These are phyloP conservation scores for Cutaneotrichosporon sp. DNA, from an alignment of 1,284 basidiomycete genomes.

Conservation along the genomic window DNA sequence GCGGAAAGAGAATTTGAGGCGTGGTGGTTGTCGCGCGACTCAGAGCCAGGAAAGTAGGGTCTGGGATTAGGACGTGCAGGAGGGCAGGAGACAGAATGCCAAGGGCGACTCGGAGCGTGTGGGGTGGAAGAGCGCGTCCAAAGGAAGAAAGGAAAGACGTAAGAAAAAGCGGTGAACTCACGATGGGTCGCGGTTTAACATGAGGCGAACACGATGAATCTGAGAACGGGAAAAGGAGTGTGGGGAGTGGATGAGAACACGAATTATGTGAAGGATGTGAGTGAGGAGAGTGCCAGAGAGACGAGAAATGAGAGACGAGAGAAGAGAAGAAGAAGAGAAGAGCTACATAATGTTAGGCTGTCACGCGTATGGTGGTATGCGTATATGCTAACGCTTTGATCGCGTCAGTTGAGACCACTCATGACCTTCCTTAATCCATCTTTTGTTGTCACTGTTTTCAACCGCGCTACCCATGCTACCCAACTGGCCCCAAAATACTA, in stretches of 20 bases:
- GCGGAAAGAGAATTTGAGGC: neutral
- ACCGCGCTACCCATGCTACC: neutral
- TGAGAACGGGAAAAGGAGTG: neutral
- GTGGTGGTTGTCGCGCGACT: constrained; percentile 5
- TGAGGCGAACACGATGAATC: neutral
- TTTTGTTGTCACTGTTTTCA: too few species aligned
- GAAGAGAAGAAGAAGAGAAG: neutral
- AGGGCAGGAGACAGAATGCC: neutral
- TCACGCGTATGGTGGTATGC: neutral
- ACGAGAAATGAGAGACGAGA: neutral
- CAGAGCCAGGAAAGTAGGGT: constrained; percentile 6
- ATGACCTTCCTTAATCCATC: neutral
- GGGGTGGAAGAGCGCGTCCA: neutral
- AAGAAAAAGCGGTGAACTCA: neutral
- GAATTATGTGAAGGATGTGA: neutral
- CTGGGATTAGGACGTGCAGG: neutral
- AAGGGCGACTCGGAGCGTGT: neutral
- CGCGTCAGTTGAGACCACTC: neutral
- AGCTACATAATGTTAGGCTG: neutral
- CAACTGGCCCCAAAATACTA: neutral
- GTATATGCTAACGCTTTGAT: neutral
- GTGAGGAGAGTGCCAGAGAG: neutral
- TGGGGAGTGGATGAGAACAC: neutral
- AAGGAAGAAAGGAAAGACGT: neutral
- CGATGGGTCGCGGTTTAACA: neutral